A percentile compares a stretch with the other conserved stretches of the same genome.
Conservation (phyloP, 2,329 filamentous ascomycete genomes). For the Leptographium flavum region DNA sequence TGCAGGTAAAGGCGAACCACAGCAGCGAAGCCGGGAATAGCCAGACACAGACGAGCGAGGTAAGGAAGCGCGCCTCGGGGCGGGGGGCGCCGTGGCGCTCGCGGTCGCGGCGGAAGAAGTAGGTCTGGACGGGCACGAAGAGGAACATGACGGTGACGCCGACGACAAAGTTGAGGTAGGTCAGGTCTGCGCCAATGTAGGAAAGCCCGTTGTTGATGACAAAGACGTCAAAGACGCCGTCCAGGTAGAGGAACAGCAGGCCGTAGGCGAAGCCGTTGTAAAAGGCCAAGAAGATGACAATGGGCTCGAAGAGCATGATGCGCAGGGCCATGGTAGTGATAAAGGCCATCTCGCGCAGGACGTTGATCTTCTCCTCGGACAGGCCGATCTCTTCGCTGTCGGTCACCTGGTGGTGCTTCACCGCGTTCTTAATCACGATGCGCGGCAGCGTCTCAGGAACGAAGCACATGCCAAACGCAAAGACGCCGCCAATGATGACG, state of each 20-base stretch:
- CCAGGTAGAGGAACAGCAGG: conserved; percentile 6
- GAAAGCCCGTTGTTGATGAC: conserved; percentile 6
- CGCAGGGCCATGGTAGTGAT: conserved; percentile 6
- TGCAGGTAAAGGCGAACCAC: conserved; percentile 7
- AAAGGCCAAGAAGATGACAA: conserved; percentile 5
- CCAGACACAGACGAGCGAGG: conserved; percentile 4
- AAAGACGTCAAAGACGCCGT: conserved; percentile 6
- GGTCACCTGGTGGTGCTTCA: neutral
- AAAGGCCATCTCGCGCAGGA: conserved; percentile 4
- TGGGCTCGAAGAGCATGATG: conserved; percentile 6
- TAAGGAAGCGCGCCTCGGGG: conserved; percentile 6
- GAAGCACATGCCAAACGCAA: conserved; percentile 2
- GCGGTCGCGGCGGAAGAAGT: conserved; percentile 2
- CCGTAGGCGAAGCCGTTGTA: conserved; percentile 8
- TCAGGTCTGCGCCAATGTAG: conserved; percentile 7
- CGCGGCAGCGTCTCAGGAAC: conserved; percentile 5
- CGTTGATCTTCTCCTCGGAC: conserved; percentile 4
- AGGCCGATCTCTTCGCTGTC: conserved; percentile 2
- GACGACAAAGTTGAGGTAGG: conserved; percentile 8
- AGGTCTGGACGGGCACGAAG: conserved; percentile 7
- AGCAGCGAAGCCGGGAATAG: conserved; percentile 5
- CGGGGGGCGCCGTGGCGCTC: conserved; percentile 1
- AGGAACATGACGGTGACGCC: conserved; percentile 5
- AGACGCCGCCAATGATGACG: conserved; percentile 6
- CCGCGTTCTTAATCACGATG: conserved; percentile 3